Evolutionary conservation across 106 monocot species (phyloP).

Genomic region (Amphibolis antarctica): DNA sequence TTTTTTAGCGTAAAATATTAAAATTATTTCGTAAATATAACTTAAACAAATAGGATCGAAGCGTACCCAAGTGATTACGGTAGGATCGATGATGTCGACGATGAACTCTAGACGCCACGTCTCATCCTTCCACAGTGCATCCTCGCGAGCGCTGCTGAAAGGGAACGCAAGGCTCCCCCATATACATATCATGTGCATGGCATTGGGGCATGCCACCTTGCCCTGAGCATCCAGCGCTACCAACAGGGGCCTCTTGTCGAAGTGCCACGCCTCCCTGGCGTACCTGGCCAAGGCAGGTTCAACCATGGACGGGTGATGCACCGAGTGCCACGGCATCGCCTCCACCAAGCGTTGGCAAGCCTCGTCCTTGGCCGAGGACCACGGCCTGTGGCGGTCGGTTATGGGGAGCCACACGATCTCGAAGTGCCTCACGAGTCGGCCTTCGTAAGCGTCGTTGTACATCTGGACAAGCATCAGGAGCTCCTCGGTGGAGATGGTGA

Average conservation of each 20-base stretch:
- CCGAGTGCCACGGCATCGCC: conserved; percentile 58
- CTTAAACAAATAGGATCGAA: background rate
- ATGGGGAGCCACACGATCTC: conserved; percentile 78
- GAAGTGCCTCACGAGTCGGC: conserved; percentile 45
- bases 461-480: conserved; percentile 61
- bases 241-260: conserved; percentile 63
- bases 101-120: conserved; percentile 65
- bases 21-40: too few species aligned
- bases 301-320: conserved; percentile 41
- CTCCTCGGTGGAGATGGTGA: conserved; percentile 55
- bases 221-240: conserved; percentile 74
- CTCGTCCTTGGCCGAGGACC: conserved; percentile 24
- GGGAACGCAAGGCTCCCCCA: conserved; percentile 82
- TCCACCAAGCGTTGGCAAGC: conserved; percentile 28
- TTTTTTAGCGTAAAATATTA: too few species aligned
- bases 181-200: conserved; percentile 83
- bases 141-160: conserved; percentile 59
- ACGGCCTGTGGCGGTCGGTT: conserved; percentile 39
- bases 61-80: conserved; percentile 33
- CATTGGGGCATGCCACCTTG: conserved; percentile 62
- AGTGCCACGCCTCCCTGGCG: conserved; percentile 30
- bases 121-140: conserved; percentile 77
- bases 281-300: conserved; percentile 32
- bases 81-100: conserved; percentile 68
- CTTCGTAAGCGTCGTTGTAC: conserved; percentile 50